phyloP scores from a whole-genome alignment of 2,329 filamentous ascomycete genomes.

The Calonectria multiphialidica region DNA sequence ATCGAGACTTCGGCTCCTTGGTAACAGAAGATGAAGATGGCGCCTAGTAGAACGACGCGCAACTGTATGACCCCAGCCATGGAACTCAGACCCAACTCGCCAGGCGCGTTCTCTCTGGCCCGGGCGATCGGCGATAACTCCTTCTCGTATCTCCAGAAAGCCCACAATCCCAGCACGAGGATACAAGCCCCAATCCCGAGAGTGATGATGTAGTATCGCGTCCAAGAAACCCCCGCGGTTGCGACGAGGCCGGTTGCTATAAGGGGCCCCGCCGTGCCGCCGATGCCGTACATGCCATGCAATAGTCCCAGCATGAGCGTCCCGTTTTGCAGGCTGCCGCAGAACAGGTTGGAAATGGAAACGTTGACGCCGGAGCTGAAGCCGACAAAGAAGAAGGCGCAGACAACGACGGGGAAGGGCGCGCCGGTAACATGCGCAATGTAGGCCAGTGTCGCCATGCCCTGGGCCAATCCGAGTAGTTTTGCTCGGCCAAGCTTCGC shows the following conservation, averaged over 20 bases:
- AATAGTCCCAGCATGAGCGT: slow-evolving; percentile 70
- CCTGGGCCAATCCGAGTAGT: slow-evolving; percentile 70
- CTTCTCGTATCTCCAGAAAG: slow-evolving; percentile 77
- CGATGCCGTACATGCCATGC: slow-evolving; percentile 77
- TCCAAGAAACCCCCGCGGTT: slow-evolving; percentile 70
- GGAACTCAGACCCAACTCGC: slow-evolving; percentile 49
- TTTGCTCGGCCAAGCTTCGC: slow-evolving; percentile 73
- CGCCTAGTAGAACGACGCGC: slow-evolving; percentile 77
- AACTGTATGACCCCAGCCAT: slow-evolving; percentile 63
- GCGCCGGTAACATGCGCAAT: slow-evolving; percentile 74
- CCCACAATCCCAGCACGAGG: slow-evolving; percentile 70
- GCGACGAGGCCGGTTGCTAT: slow-evolving; percentile 81
- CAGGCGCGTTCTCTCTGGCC: slow-evolving; percentile 34
- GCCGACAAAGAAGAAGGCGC: slow-evolving; percentile 77
- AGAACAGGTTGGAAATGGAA: slow-evolving; percentile 71
- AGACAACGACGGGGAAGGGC: slow-evolving; percentile 76
- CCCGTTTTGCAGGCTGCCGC: slow-evolving; percentile 64
- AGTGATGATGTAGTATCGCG: slow-evolving; percentile 78
- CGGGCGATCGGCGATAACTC: slow-evolving; percentile 62
- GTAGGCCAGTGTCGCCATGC: slow-evolving; percentile 71
- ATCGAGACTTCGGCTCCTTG: slow-evolving; percentile 88
- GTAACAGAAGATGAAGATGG: slow-evolving; percentile 87
- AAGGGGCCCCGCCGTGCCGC: slow-evolving; percentile 76
- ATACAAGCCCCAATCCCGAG: slow-evolving; percentile 70
- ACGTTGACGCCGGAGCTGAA: slow-evolving; percentile 68